These are phyloP conservation scores for Brettanomyces bruxellensis DNA, from an alignment of 805 yeast species.

Conservation along the genomic window DNA sequence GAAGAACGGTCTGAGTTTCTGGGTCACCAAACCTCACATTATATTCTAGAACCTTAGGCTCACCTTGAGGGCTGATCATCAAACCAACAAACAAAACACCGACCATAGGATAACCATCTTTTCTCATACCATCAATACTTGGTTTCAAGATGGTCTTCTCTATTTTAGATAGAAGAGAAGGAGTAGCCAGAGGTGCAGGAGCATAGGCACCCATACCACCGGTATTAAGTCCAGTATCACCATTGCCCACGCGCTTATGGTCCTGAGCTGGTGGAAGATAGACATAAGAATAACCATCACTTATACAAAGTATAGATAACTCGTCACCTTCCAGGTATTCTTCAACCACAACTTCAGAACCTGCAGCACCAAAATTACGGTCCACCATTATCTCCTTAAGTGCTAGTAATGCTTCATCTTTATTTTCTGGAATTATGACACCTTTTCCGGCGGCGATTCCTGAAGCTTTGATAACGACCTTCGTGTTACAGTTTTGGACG, in stretches of 20 bases:
- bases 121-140: slow-evolving; percentile 92
- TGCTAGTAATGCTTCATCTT: slow-evolving; percentile 79
- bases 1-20: slow-evolving; percentile 94
- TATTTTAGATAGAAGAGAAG: slow-evolving; percentile 59
- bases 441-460: slow-evolving; percentile 99
- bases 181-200: slow-evolving; percentile 93
- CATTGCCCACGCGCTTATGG: slow-evolving; percentile 91
- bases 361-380: slow-evolving; percentile 86
- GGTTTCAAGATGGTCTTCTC: slow-evolving; percentile 76
- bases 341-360: slow-evolving; percentile 91
- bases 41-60: slow-evolving; percentile 90
- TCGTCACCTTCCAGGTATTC: slow-evolving; percentile 97
- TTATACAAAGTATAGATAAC: slow-evolving; percentile 80
- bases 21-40: slow-evolving; percentile 99
- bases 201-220: slow-evolving; percentile 99
- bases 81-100: slow-evolving; percentile 95
- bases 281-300: slow-evolving; percentile 87
- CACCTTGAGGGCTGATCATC: slow-evolving; percentile 75
- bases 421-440: slow-evolving; percentile 80
- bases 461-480: slow-evolving; percentile 90
- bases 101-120: slow-evolving; percentile 89
- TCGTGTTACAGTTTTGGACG: slow-evolving; percentile 54
- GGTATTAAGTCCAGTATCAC: slow-evolving; percentile 90
- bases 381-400: slow-evolving; percentile 84
- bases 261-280: slow-evolving; percentile 98